Percentiles rank a stretch among this genome's conserved stretches.
phyloP scores from a whole-genome alignment of 305 asterid species.

The Fraxinus greggii region DNA sequence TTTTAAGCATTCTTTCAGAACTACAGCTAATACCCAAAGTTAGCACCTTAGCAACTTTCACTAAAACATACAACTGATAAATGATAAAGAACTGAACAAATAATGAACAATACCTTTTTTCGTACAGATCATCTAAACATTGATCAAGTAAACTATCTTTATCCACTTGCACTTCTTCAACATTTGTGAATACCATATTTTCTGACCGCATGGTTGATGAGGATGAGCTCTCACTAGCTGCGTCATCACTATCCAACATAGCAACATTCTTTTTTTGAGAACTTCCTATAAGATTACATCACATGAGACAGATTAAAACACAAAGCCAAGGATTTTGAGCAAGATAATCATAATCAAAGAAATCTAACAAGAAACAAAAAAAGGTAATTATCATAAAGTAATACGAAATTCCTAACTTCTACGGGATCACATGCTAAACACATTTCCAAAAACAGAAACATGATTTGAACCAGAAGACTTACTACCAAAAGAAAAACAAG shows the following conservation, averaged over 20 bases:
- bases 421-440: neutral
- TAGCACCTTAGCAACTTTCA: neutral
- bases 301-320: constrained; percentile 14
- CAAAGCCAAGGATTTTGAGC: neutral
- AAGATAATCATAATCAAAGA: neutral
- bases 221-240: constrained; percentile 71
- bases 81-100: neutral
- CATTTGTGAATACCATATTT: constrained; percentile 33
- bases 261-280: constrained; percentile 73
- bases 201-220: constrained; percentile 64
- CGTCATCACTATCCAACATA: constrained; percentile 80
- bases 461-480: neutral
- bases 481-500: neutral
- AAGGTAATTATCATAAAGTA: neutral
- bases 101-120: constrained; percentile 63
- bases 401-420: neutral
- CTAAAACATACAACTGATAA: neutral
- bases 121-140: constrained; percentile 67
- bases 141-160: constrained; percentile 72
- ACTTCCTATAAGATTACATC: constrained; percentile 47
- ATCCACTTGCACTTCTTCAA: constrained; percentile 57
- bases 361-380: neutral
- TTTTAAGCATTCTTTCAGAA: neutral
- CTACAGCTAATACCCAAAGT: neutral
- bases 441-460: neutral